Evolutionary conservation across 2,329 filamentous ascomycete genomes (phyloP), one percentile per base, ranked within the genome.

Genomic region (Aurifilum marmelostoma): DNA sequence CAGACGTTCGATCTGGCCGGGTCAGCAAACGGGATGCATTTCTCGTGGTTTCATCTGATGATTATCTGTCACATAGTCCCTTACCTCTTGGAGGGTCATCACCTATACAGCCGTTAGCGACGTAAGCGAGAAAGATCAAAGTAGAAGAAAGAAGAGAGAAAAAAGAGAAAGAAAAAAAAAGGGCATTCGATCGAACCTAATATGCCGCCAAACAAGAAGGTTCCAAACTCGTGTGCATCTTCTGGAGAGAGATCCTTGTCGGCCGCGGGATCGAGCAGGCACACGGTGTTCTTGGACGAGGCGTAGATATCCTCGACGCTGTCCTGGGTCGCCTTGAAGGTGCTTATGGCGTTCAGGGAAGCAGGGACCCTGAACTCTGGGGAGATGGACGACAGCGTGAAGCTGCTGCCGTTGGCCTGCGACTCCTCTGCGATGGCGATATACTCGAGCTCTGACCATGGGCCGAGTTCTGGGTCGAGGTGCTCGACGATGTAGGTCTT

Each of bases 401-500:
- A 97, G 65, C 84, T 84, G 67, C 89, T 88, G 43, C 87, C 87
- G 3, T 88, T 82, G 32, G 85, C 85, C 72, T 88, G 83, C 65
- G 92, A 93, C 83, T 99, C 96, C 71, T 87, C 84, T 65, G 93
- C 93, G 78, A 99, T 97, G 76, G 91, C 88, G 67, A 89, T 83
- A 82, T 99, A 99, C 83, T 99, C 96, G 66, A 98, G 88, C 72
- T 93, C 89, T 32, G 96, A 98, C 96, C 96, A 99, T 54, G 89
- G 88, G 43, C 97, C 96, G 39, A 99, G 87, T 80, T 99, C 96
- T 54, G 92, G 91, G 82, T 99, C 96, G 73, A 99, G 89, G 81
- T 99, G 95, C 84, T 98, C 95, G 75, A 98, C 94, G 76, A 98
- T 92, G 81, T 96, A 97, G 58, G 89, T 94, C 80, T 94, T 92